Percentiles rank a stretch among this genome's conserved stretches.
Conservation (phyloP, 345 rosid species). For the Moringa oleifera region DNA sequence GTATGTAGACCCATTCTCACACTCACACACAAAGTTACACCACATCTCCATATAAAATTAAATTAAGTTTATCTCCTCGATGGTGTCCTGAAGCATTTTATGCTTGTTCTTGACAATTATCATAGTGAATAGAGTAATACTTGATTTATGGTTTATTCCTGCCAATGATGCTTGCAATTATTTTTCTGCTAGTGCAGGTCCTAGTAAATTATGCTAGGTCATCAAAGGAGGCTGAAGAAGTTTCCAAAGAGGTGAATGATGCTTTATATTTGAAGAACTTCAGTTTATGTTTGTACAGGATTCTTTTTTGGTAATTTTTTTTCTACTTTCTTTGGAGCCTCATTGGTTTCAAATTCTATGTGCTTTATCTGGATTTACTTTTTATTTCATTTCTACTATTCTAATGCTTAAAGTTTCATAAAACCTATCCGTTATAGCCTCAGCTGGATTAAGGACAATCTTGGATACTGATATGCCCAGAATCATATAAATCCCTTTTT, state of each 20-base stretch:
- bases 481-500: no score
- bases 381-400: neutral
- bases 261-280: neutral
- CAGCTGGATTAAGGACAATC: no score
- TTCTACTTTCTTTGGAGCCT: neutral
- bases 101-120: neutral
- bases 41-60: neutral
- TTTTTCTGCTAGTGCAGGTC: conserved; percentile 45
- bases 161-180: neutral
- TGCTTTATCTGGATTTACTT: neutral
- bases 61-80: neutral
- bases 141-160: neutral
- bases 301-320: neutral
- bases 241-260: conserved; percentile 61
- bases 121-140: neutral
- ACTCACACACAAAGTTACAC: neutral
- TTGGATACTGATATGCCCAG: no score
- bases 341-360: neutral
- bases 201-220: conserved; percentile 94
- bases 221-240: conserved; percentile 95
- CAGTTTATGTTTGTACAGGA: neutral
- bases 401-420: neutral
- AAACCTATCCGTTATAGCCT: no score
- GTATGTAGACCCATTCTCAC: neutral
- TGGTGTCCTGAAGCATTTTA: neutral